Conservation (phyloP, 768 basidiomycete species). For the Phylloporus sp. region DNA sequence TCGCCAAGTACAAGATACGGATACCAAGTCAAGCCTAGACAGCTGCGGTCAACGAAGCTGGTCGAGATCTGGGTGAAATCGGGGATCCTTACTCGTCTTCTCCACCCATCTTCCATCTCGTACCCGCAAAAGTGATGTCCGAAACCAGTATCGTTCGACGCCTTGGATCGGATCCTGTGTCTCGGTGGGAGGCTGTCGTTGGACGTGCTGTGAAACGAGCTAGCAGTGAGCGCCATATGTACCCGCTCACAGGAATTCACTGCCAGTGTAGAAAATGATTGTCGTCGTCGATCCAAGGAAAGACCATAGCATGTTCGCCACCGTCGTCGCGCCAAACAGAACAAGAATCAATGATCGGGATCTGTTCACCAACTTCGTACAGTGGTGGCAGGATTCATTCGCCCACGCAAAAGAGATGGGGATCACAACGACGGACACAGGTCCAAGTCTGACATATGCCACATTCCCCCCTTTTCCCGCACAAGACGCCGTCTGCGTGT, state of each 20-base stretch:
- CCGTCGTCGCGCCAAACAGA: background rate
- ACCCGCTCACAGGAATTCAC: background rate
- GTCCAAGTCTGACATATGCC: background rate
- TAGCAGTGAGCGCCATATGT: background rate
- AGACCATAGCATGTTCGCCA: slow-evolving; percentile 5
- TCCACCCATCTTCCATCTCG: background rate
- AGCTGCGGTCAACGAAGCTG: background rate
- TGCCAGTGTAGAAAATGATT: no score
- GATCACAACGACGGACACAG: background rate
- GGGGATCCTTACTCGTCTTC: background rate
- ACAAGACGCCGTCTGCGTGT: background rate
- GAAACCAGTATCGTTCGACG: no score
- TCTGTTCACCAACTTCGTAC: no score
- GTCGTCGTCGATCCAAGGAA: background rate
- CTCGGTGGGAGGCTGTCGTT: background rate
- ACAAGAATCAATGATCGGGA: background rate
- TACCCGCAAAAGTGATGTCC: background rate
- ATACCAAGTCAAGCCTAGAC: background rate
- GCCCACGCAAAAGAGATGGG: background rate
- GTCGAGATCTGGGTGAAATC: background rate
- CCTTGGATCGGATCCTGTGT: background rate
- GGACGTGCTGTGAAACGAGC: background rate
- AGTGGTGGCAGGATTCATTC: no score
- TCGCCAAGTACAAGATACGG: background rate
- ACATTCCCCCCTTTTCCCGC: background rate